phyloP scores from a whole-genome alignment of 108 stramenopile genomes.

The Poteriospumella lacustris region DNA sequence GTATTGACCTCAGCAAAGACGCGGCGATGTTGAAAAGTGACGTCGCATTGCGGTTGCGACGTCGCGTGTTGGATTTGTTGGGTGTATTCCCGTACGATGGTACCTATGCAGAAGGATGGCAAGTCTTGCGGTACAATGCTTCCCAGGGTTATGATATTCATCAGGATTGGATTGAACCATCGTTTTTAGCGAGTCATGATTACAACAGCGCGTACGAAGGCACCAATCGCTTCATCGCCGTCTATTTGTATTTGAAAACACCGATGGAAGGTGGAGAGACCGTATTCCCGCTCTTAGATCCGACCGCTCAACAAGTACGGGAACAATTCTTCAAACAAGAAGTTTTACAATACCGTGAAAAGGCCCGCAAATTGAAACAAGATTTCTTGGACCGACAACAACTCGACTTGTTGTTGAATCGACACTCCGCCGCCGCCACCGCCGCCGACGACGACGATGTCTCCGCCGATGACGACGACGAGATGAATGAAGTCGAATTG shows the following conservation, averaged over 20 bases:
- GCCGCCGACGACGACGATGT: too few species aligned
- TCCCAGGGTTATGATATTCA: background rate
- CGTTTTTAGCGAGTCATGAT: background rate
- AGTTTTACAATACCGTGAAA: too few species aligned
- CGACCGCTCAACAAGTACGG: too few species aligned
- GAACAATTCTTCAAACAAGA: too few species aligned
- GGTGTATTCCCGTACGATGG: slow-evolving; percentile 12
- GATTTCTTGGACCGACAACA: too few species aligned
- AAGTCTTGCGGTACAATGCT: background rate
- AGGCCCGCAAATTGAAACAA: too few species aligned
- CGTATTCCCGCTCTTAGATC: background rate
- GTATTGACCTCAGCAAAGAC: background rate
- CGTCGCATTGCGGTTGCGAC: background rate
- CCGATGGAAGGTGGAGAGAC: slow-evolving; percentile 11
- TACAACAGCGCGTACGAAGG: background rate
- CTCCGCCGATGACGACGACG: too few species aligned
- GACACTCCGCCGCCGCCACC: too few species aligned
- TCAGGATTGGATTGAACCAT: background rate
- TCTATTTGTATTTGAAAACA: background rate
- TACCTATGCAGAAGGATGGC: background rate
- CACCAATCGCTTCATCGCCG: background rate
- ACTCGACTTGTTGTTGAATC: too few species aligned
- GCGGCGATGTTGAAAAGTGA: background rate
- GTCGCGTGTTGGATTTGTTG: background rate
- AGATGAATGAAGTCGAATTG: too few species aligned